A percentile compares a stretch with the other conserved stretches of the same genome.
phyloP scores from a whole-genome alignment of 140 eudicot genomes.

The Anethum foeniculum region DNA sequence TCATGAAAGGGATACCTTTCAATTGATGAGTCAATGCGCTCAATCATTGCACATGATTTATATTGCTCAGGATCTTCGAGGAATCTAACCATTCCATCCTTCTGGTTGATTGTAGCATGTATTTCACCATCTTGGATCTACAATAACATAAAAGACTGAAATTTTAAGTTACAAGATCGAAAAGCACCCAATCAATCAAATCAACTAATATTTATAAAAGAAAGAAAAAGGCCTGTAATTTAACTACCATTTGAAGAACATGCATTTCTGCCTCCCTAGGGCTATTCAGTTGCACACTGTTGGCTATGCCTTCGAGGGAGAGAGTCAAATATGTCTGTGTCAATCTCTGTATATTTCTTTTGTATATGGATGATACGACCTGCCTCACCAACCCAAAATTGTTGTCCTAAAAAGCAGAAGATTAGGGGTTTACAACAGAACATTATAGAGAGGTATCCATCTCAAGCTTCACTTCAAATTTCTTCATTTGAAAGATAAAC shows the following conservation, averaged over 20 bases:
- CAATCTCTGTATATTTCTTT: slow-evolving; percentile 87
- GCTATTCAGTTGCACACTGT: slow-evolving; percentile 63
- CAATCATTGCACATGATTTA: slow-evolving; percentile 93
- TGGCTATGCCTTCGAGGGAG: slow-evolving; percentile 92
- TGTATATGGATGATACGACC: slow-evolving; percentile 78
- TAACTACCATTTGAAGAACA: slow-evolving; percentile 89
- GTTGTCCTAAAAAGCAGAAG: slow-evolving; percentile 44
- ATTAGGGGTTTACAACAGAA: background rate
- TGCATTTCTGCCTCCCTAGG: slow-evolving; percentile 96
- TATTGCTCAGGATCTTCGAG: slow-evolving; percentile 97
- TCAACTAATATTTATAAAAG: background rate
- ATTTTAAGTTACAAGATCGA: background rate
- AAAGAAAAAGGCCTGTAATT: background rate
- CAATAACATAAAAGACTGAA: slow-evolving; percentile 1
- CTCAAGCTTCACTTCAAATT: background rate
- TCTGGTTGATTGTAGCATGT: slow-evolving; percentile 90
- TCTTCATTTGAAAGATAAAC: background rate
- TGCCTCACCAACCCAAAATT: slow-evolving; percentile 95
- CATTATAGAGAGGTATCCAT: background rate
- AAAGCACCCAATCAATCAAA: background rate
- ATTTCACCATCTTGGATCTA: slow-evolving; percentile 94
- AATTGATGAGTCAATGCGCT: slow-evolving; percentile 73
- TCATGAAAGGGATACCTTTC: slow-evolving; percentile 44
- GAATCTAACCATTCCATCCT: slow-evolving; percentile 99
- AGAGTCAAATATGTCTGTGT: slow-evolving; percentile 92